These are phyloP conservation scores for Sphagnurus paluster DNA, from an alignment of 1,284 basidiomycete genomes.

Conservation along the genomic window DNA sequence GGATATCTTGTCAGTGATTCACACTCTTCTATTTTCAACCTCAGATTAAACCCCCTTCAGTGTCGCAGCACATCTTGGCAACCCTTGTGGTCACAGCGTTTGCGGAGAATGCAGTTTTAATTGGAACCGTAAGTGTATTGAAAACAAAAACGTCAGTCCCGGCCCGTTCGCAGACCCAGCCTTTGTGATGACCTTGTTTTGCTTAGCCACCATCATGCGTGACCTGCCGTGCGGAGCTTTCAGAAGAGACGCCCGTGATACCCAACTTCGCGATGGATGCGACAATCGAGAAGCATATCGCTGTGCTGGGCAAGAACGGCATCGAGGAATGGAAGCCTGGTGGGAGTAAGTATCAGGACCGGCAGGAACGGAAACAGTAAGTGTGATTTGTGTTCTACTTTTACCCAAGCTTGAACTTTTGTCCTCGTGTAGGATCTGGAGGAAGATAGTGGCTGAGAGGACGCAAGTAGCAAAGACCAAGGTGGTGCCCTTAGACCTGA, in stretches of 20 bases:
- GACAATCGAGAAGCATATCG: slow-evolving; percentile 48
- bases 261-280: slow-evolving; percentile 54
- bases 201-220: slow-evolving; percentile 46
- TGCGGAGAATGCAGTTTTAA: slow-evolving; percentile 53
- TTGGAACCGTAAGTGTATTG: slow-evolving; percentile 42
- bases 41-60: slow-evolving; percentile 27
- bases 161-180: neutral
- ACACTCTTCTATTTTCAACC: slow-evolving; percentile 1
- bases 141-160: slow-evolving; percentile 28
- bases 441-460: slow-evolving; percentile 25
- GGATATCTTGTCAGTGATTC: slow-evolving; percentile 48
- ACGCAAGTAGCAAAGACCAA: slow-evolving; percentile 19
- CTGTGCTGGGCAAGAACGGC: slow-evolving; percentile 38
- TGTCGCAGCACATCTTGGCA: slow-evolving; percentile 50
- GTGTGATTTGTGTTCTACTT: slow-evolving; percentile 19
- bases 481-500: slow-evolving; percentile 9
- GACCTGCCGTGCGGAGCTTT: slow-evolving; percentile 45
- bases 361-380: slow-evolving; percentile 46
- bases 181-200: slow-evolving; percentile 3
- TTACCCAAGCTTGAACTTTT: neutral
- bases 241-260: slow-evolving; percentile 39
- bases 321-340: slow-evolving; percentile 44
- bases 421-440: slow-evolving; percentile 29
- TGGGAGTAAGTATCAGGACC: slow-evolving; percentile 44
- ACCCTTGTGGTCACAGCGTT: slow-evolving; percentile 58